Evolutionary conservation across 2,329 filamentous ascomycete genomes (phyloP), one percentile per base, ranked within the genome.

Genomic region (Cladobotryum protrusum): DNA sequence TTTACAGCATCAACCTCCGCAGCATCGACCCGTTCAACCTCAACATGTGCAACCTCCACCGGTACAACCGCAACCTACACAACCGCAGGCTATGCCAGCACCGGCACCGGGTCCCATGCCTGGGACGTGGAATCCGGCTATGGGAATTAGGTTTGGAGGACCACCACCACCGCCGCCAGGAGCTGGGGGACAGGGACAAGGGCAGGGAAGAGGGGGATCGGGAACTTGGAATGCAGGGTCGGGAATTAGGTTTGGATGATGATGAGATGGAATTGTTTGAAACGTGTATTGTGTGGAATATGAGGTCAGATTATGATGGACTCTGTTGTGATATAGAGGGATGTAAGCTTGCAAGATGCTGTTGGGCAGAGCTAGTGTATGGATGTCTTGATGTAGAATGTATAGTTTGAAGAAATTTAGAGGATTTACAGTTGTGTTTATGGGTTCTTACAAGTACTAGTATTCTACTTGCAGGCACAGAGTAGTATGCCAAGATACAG

Each of bases 121-220:
- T 9, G 56, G 56, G 7, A 62, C 65, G 64, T 96, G 90, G 90
- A 84, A 81, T 49, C 88, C 89, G 0, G 83, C 85, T 2, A 84
- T 88, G 75, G 87, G 86, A 0, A 93, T 95, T 59, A 84, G 83
- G 50, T 95, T 96, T 66, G 81, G 80, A 1, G 76, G 71, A 14
- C 41, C 48, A 18, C 13, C 47, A 4, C n/a, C 43, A 5, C 12
- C 18, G 3, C 55, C 70, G 14, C 54, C 48, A 48, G 59, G 15
- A 37, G 49, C 12, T 45, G 53, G 39, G 51, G 20, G 52, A 15
- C 51, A 56, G 17, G 55, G 39, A 42, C 39, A 42, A 19, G 20
- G 19, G 1, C 42, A 44, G 42, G 42, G 20, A 36, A 17, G 55
- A 54, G 52, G 52, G 51, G 56, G 55, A 35, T 46, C 59, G 3